phyloP scores from a whole-genome alignment of 75 land plant genomes.

The Larix kaempferi region DNA sequence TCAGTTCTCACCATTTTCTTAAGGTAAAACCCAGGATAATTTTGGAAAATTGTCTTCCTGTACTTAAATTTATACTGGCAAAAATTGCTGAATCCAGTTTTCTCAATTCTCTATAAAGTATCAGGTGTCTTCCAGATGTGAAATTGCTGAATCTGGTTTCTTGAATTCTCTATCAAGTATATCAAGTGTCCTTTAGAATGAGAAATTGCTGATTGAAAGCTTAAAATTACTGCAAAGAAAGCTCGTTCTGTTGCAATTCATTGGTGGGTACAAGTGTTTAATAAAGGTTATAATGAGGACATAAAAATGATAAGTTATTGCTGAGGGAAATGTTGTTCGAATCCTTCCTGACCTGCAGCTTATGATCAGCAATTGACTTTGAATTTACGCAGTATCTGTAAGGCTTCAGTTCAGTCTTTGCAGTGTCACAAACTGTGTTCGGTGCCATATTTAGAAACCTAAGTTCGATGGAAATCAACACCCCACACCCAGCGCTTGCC shows the following conservation, averaged over 20 bases:
- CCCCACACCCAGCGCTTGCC: too few relatives aligned
- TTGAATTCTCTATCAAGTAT: background rate
- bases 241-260: background rate
- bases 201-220: background rate
- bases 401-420: too few relatives aligned
- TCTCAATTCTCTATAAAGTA: background rate
- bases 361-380: background rate
- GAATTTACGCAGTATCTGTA: background rate
- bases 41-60: background rate
- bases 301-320: background rate
- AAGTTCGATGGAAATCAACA: too few relatives aligned
- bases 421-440: too few relatives aligned
- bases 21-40: background rate
- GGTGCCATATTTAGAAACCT: too few relatives aligned
- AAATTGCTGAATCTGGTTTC: background rate
- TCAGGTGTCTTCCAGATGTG: background rate
- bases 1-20: background rate
- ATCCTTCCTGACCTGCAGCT: background rate
- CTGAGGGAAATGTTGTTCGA: background rate
- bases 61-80: background rate
- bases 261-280: background rate
- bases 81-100: background rate
- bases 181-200: background rate
- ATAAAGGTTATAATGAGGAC: background rate
- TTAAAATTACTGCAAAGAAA: background rate